Base-by-base conservation (phyloP, 2,329 filamentous ascomycete genomes). In the Albophoma yamanashiensis region DNA sequence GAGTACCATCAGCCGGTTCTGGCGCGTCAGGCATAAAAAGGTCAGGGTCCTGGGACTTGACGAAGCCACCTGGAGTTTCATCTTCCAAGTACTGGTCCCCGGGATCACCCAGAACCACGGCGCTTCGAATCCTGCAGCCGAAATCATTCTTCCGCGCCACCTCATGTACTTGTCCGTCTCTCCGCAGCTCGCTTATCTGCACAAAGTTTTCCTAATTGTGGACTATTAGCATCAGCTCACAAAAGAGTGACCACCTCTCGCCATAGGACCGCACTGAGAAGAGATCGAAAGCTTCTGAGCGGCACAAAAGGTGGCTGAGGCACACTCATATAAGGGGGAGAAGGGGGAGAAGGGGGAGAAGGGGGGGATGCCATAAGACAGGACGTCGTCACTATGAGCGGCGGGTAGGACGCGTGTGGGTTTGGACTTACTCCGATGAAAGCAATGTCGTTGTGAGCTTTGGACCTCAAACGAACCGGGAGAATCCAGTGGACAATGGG, bases 121-220 rank as follows among this genome's bases (percentile, higher is more conserved):
- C 91, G 67, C 91, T 89, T 62, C 89, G 80, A 64, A 97, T 97
- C 52, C 86, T 83, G 39, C 85, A 83, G 59, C 86, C 86, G 70
- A 97, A 93, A 70, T 96, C 86, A 47, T 81, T 80, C 72, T 92
- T 95, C 62, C 83, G 83, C n/a, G 83, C 79, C n/a, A 96, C 78
- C 68, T 91, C 85, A 64, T 87, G 83, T 31, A 96, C 80, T 67
- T 89, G 86, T 1, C 87, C 86, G 68, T 89, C 84, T 53, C 79
- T 78, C 6, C 79, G 78, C 2, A 94, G 82, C 70, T 96, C 89
- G 66, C 87, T 89, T 64, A 97, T 85, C 65, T 93, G 88, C 53
- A 99, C 82, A 66, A 85, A 90, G 63, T 89, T 83, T 65, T 96
- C 89, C 86, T 89, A 55, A 22, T 7, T 3, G 6, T 15, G 17